Conservation (phyloP, 305 asterid genomes). For the Solanum chacoense region DNA sequence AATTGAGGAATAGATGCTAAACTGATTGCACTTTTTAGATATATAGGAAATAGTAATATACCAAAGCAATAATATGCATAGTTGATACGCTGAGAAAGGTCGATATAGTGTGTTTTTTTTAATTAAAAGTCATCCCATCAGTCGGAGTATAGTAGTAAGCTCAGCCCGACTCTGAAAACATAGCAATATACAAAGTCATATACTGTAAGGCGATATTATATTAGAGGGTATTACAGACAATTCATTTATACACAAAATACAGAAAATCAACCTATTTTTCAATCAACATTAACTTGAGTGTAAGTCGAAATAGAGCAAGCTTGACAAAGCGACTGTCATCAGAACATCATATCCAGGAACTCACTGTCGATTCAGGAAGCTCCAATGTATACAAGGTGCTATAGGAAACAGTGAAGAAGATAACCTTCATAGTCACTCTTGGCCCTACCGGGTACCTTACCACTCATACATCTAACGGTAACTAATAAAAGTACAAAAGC, state of each 20-base stretch:
- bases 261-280: background rate
- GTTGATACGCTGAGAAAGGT: background rate
- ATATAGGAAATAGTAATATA: background rate
- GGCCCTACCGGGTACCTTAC: background rate
- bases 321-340: background rate
- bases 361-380: background rate
- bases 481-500: slow-evolving; percentile 3
- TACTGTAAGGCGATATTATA: background rate
- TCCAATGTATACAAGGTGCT: background rate
- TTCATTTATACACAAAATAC: background rate
- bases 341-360: slow-evolving; percentile 1
- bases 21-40: background rate
- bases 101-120: background rate
- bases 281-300: background rate
- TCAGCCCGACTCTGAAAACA: background rate
- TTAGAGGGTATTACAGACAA: background rate
- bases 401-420: background rate
- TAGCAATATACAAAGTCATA: background rate
- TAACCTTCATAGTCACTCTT: background rate
- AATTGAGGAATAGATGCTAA: background rate
- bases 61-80: background rate
- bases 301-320: background rate
- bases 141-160: background rate
- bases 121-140: background rate
- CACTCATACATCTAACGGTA: background rate